phyloP scores from a whole-genome alignment of 1,284 basidiomycete genomes.

The Trametes polyzona region DNA sequence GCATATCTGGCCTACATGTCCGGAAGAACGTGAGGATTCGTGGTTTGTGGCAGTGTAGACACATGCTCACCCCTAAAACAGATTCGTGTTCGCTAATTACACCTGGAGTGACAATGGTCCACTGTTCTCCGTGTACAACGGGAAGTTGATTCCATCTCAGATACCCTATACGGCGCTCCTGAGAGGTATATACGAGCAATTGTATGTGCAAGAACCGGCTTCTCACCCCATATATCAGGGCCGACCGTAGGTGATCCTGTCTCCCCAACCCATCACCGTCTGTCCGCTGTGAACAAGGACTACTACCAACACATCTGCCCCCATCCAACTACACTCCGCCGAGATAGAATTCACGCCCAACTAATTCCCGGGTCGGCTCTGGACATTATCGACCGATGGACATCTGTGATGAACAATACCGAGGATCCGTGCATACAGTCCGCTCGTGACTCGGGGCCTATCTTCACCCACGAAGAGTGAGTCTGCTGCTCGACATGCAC shows the following conservation, averaged over 20 bases:
- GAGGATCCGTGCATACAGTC: conserved; percentile 34
- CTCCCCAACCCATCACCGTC: conserved; percentile 33
- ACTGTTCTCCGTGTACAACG: conserved; percentile 35
- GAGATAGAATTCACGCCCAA: conserved; percentile 11
- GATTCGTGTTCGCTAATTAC: conserved; percentile 68
- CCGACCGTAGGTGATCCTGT: conserved; percentile 43
- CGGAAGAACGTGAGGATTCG: conserved; percentile 43
- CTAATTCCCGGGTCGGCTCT: conserved; percentile 1
- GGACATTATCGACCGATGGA: conserved; percentile 55
- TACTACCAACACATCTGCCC: conserved; percentile 46
- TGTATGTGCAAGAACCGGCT: too few species aligned
- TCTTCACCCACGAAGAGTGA: conserved; percentile 54
- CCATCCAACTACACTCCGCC: conserved; percentile 28
- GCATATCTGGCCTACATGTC: conserved; percentile 49
- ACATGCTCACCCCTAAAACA: background rate
- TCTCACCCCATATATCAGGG: conserved; percentile 29
- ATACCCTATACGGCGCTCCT: conserved; percentile 65
- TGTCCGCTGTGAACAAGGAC: conserved; percentile 38
- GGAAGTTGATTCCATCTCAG: conserved; percentile 50
- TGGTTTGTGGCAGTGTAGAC: background rate
- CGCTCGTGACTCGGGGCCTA: conserved; percentile 22
- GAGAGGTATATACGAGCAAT: conserved; percentile 37
- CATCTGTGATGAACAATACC: conserved; percentile 50
- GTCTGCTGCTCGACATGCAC: background rate
- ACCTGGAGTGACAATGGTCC: conserved; percentile 45